Base-by-base conservation (phyloP, 2,329 filamentous ascomycete species). In the Monilinia aucupariae region DNA sequence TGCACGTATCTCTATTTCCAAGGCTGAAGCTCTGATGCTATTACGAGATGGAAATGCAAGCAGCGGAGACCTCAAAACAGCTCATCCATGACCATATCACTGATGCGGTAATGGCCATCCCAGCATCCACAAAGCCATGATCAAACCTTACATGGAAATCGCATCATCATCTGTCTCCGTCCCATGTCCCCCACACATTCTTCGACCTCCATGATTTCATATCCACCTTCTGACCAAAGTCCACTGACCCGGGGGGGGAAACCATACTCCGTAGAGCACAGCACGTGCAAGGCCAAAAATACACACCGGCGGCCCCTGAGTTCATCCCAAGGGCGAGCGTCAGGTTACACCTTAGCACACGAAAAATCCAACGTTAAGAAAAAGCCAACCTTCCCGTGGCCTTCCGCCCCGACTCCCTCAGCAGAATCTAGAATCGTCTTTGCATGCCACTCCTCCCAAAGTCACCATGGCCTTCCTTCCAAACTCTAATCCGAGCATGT, bases 61-160 rank as follows among this genome's bases (percentile, higher is more conserved):
- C n/a, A 47, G 54, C 54, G 27, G 27, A 56, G 41, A 47, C 41
- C 54, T 56, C 20, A 56, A 34, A n/a, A 56, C 53, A 32, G 27
- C 53, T 17, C 25, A 47, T 47, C 54, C 54, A 37, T 58, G 41
- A 47, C 27, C 27, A 17, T 17, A 47, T 58, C 54, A 47, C n/a
- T 58, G 22, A 58, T 37, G 20, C 8, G 25, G 15, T 41, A 41
- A 39, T 15, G 5, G 2, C 9, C 41, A 45, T n/a, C 41, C 41
- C 43, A 47, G 43, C 43, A 47, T 25, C 43, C 43, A 45, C 7
- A 10, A 45, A 8, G 22, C n/a, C 39, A 56, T 45, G 39, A 45
- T 32, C 53, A 39, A 45, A 45, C 39, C 53, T 43, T 22, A 45
- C 53, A 56, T 56, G 20, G 30, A 27, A 55, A 56, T 45, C 20